Conservation (phyloP, 257 asterid genomes). For the Solanum gracilifrons region DNA sequence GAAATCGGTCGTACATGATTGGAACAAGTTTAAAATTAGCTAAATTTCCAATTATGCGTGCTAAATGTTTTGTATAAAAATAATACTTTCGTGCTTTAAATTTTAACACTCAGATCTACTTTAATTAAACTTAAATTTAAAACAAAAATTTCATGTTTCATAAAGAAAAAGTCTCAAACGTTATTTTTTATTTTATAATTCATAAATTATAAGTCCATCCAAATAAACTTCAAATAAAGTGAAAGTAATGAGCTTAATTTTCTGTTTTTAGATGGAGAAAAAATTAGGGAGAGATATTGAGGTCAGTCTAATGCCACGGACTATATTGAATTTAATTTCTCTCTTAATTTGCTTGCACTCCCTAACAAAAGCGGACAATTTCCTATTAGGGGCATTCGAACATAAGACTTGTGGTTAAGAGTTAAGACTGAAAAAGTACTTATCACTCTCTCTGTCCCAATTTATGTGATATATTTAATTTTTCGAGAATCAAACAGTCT, state of each 20-base stretch:
- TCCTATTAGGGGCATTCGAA: too few species aligned
- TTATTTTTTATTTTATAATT: background rate
- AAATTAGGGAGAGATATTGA: background rate
- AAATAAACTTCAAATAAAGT: background rate
- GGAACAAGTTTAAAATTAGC: background rate
- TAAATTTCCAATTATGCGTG: background rate
- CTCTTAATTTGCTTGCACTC: background rate
- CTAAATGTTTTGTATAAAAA: background rate
- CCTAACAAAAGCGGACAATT: too few species aligned
- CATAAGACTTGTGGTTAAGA: too few species aligned
- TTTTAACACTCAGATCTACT: background rate
- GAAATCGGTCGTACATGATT: background rate
- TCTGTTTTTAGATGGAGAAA: background rate
- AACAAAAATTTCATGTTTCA: background rate
- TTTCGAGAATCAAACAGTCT: too few species aligned
- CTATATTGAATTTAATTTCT: background rate
- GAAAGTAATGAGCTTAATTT: background rate
- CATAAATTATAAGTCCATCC: background rate
- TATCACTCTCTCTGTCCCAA: too few species aligned
- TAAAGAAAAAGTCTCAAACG: background rate
- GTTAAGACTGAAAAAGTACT: too few species aligned
- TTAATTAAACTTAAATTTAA: background rate
- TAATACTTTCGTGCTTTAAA: background rate
- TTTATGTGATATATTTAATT: too few species aligned
- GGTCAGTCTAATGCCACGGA: background rate